phyloP scores from a whole-genome alignment of 208 protist genomes.

The Leptomonas pyrrhocoris region DNA sequence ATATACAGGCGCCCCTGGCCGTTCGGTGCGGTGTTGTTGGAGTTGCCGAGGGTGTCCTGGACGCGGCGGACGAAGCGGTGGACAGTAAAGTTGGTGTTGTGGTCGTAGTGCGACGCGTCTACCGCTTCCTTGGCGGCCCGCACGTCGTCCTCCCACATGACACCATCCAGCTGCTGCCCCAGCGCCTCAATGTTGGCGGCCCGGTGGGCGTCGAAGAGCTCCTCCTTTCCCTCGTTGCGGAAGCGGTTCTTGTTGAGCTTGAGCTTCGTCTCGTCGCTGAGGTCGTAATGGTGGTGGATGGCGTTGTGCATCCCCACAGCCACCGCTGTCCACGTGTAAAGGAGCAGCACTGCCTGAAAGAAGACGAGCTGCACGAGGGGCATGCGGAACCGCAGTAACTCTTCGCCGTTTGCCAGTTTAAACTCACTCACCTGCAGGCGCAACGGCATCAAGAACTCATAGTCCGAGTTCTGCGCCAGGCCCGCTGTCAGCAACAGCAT shows the following conservation, averaged over 20 bases:
- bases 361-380: slow-evolving; percentile 50
- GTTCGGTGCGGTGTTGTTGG: slow-evolving; percentile 30
- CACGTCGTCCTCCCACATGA: slow-evolving; percentile 79
- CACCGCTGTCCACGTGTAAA: slow-evolving; percentile 63
- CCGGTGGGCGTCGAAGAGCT: slow-evolving; percentile 68
- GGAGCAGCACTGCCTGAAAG: slow-evolving; percentile 36
- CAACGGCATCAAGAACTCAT: not conserved
- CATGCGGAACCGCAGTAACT: slow-evolving; percentile 28
- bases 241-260: slow-evolving; percentile 64
- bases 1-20: not conserved
- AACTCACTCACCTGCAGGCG: slow-evolving; percentile 9
- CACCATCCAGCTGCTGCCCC: slow-evolving; percentile 67
- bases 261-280: slow-evolving; percentile 80
- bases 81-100: slow-evolving; percentile 50
- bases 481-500: slow-evolving; percentile 7
- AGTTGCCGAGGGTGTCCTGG: slow-evolving; percentile 52
- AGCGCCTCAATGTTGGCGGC: slow-evolving; percentile 73
- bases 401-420: slow-evolving; percentile 3
- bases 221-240: slow-evolving; percentile 50
- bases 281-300: slow-evolving; percentile 76
- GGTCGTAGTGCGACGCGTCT: slow-evolving; percentile 76
- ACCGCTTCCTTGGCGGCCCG: slow-evolving; percentile 82
- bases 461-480: not conserved
- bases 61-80: slow-evolving; percentile 67
- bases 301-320: slow-evolving; percentile 67